Evolutionary conservation across 306 rosid genomes (phyloP), one percentile per base, ranked within the genome.

Genomic region (Ormosia emarginata): DNA sequence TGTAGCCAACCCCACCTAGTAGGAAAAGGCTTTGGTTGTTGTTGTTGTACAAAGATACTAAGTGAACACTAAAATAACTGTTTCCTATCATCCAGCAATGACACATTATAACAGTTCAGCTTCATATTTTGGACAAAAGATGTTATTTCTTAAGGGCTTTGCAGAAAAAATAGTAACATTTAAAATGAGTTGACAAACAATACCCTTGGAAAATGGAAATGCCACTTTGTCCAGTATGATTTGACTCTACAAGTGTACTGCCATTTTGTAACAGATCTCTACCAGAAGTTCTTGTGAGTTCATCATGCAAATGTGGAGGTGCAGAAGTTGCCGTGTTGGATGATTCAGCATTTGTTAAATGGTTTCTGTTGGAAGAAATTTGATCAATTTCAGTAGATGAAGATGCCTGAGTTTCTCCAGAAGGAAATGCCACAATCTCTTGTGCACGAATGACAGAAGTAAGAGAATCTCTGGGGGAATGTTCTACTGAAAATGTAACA

Each of bases 161-260:
- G 46, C 52, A 39, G 72, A 12, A 84, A 57, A 71, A 29, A 80
- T 6, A 74, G 36, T n/a, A 36, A 65, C 75, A 78, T 53, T 32
- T n/a, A 69, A 81, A 72, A 58, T 84, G 72, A 52, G 34, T 81
- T 67, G 66, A 85, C 56, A 75, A 77, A 74, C 47, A 77, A 75
- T 93, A 96, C 99, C 99, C 80, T 89, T 88, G 94, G 86, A 96
- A 93, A 7, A 96, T 82, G 77, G 98, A 88, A 83, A 93, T 83
- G 84, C 97, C 90, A 78, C 78, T 85, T 84, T 71, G 90, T 40
- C 89, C 87, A 17, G 83, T 81, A 13, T 30, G 41, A 81, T 77
- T 89, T 64, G 92, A 82, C 75, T 61, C 84, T 29, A 86, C 75
- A 46, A 83, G 81, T 34, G 90, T 75, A 41, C 80, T 73, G 41